phyloP scores from a whole-genome alignment of 352 stramenopile species.

The Pythium scleroteichum region DNA sequence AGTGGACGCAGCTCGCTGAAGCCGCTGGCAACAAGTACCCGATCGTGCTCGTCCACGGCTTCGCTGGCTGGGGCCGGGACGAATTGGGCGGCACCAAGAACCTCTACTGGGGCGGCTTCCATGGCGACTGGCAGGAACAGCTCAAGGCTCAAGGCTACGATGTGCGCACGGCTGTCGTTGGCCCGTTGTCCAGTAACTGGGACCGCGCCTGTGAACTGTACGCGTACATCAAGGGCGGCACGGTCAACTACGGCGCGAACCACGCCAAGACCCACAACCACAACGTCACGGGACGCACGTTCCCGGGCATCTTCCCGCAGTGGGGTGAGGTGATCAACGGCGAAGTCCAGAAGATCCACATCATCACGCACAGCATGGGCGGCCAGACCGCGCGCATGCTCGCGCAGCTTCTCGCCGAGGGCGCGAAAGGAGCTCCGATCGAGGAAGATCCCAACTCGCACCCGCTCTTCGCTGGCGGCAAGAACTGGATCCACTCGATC shows the following conservation, averaged over 20 bases:
- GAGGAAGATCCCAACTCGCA: slow-evolving; percentile 25
- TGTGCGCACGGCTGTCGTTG: slow-evolving; percentile 30
- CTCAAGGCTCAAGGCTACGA: slow-evolving; percentile 31
- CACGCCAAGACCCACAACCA: slow-evolving; percentile 34
- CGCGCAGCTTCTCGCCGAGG: slow-evolving; percentile 38
- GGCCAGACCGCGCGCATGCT: slow-evolving; percentile 47
- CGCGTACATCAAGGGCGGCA: slow-evolving; percentile 45
- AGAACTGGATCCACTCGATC: slow-evolving; percentile 44
- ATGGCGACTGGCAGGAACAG: slow-evolving; percentile 31
- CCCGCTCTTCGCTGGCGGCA: slow-evolving; percentile 33
- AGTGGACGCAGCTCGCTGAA: background rate
- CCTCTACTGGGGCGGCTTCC: slow-evolving; percentile 35
- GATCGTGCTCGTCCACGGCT: slow-evolving; percentile 41
- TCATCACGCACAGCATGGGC: slow-evolving; percentile 47
- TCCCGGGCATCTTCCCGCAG: slow-evolving; percentile 38
- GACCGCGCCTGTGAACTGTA: slow-evolving; percentile 51
- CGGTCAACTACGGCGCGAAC: slow-evolving; percentile 39
- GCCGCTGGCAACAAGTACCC: slow-evolving; percentile 26
- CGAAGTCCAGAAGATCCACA: slow-evolving; percentile 44
- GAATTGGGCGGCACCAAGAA: slow-evolving; percentile 27
- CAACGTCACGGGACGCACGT: slow-evolving; percentile 31
- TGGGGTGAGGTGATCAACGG: slow-evolving; percentile 42
- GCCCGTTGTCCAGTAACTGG: slow-evolving; percentile 43
- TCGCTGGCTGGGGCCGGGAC: slow-evolving; percentile 35
- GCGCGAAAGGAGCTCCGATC: slow-evolving; percentile 29